Base-by-base conservation (phyloP, 345 rosid genomes). In the Syzygium jambos region DNA sequence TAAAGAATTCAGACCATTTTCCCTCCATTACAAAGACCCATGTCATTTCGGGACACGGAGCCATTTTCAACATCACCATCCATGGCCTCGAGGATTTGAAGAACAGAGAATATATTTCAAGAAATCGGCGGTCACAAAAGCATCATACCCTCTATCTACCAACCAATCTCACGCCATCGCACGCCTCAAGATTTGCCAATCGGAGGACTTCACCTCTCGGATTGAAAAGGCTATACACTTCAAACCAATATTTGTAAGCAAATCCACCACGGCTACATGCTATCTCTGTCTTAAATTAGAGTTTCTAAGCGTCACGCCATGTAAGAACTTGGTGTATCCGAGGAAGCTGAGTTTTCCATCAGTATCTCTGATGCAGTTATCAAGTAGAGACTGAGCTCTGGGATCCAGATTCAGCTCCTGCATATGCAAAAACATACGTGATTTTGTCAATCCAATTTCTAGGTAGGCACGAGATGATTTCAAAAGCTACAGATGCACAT, bases 351-450 rank as follows among this genome's bases (percentile, higher is more conserved):
- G 95, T 93, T 93, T 95, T 87, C 99, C 98, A 59, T 98, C 99
- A 1, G 95, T 87, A 88, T 86, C 90, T 88, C 99, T 91, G 85
- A 98, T 92, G 95, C 99, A 98, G 51, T 96, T 98, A 89, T 90
- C 93, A 87, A 96, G 94, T 83, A 92, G 90, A 41, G 97, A 89
- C 87, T 94, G 92, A 59, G 96, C 98, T 68, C 98, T 93, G 52
- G 97, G 96, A 83, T 97, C 99, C 85, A 98, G 95, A 82, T 90
- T 93, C 95, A 95, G 89, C 91, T 93, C 98, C 98, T 94, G 95
- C 87, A 52, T 29, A 53, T 19, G n/a, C 29, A 61, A 54, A 54
- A 49, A 17, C 52, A 34, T 68, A 85, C 43, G 51, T 52, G n/a
- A 54, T 17, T 85, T 85, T 43, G 46, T n/a, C 46, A 85, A 65